Conservation (phyloP, 345 rosid genomes). For the Lenwebbia sp. region DNA sequence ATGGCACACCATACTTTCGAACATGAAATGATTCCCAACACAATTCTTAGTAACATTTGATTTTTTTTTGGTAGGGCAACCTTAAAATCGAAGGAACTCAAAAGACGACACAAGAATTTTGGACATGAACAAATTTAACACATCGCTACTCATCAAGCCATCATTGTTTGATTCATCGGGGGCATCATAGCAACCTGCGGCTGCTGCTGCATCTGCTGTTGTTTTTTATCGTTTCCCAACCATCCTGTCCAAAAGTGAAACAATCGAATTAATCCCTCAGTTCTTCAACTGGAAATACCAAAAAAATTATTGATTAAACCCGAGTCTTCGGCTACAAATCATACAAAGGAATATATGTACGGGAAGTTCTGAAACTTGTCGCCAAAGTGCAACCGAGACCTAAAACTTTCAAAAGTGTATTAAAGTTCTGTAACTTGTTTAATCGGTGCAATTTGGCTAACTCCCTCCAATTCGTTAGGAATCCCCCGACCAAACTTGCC, state of each 20-base stretch:
- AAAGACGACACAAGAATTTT: not conserved
- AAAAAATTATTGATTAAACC: no score
- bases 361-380: no score
- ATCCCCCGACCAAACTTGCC: no score
- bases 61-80: not conserved
- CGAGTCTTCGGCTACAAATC: no score
- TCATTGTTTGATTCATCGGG: conserved; percentile 43
- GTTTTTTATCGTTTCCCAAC: conserved; percentile 23
- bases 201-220: conserved; percentile 14
- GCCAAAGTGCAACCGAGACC: no score
- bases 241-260: conserved; percentile 26
- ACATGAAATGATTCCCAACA: not conserved
- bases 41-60: not conserved
- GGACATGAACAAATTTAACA: not conserved
- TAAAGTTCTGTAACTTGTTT: no score
- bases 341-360: no score
- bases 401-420: no score
- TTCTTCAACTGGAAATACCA: no score
- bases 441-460: no score
- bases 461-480: no score
- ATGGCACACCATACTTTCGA: not conserved
- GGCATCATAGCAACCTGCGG: conserved; percentile 29
- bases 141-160: conserved; percentile 1
- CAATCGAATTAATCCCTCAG: not conserved
- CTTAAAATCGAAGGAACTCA: not conserved